Base-by-base conservation (phyloP, 495 filamentous ascomycete species). In the Bryoglossum gracile region DNA sequence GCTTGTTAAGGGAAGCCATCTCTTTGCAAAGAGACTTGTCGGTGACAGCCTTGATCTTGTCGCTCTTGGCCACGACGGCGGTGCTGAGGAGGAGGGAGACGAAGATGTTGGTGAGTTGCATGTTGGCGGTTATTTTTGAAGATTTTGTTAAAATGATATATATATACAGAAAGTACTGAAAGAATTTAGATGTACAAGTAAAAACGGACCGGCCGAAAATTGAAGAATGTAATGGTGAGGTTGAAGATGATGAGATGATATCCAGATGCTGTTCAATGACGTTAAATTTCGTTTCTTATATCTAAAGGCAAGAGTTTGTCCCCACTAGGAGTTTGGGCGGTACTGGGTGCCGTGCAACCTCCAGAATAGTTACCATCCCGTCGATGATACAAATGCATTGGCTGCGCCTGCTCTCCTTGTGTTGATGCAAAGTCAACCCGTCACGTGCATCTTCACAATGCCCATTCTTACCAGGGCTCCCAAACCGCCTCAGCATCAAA, bases 181-280 rank as follows among this genome's bases (percentile, higher is more conserved):
- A 28, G 13, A 17, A 21, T 26, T 28, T 18, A 30, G 8, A 13
- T 40, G 26, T 40, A 43, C 14, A 23, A 44, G 30, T 33, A 4
- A 51, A 48, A 41, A 47, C 50, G 50, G 50, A 23, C 50, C 50
- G 17, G 50, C 50, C 50, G 50, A 53, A 48, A 26, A 25, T n/a
- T 41, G 4, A 23, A 46, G 41, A 53, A 46, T 38, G 42, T 39
- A 45, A 14, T 42, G 48, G 21, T n/a, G 28, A 30, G 32, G 28
- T 4, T 44, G 41, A 44, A 43, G 47, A 43, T 22, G 39, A 50
- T 28, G 32, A 17, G 24, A 33, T 46, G 49, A 52, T 52, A 28
- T 37, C 42, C 32, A 52, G 49, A 45, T 45, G 35, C 32, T 18
- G 21, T 45, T 23, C 23, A 26, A 40, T 14, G 22, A 37, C 14